phyloP scores from a whole-genome alignment of 2,329 filamentous ascomycete species.

The Neodidymelliopsis sp. region DNA sequence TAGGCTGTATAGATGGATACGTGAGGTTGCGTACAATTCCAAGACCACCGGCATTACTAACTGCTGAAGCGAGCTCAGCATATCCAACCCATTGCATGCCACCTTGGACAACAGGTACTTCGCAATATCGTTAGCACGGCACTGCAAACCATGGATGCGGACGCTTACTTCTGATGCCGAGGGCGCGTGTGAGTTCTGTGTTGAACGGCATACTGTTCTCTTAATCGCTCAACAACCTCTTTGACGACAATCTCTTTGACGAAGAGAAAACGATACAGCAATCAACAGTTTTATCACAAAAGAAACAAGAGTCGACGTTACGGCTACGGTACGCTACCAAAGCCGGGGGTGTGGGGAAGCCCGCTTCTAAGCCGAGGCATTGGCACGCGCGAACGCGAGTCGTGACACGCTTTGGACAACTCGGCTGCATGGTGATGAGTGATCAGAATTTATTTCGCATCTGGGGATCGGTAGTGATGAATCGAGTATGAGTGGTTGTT shows the following conservation, averaged over 20 bases:
- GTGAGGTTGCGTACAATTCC: slow-evolving; percentile 63
- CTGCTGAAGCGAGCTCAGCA: slow-evolving; percentile 77
- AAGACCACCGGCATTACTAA: slow-evolving; percentile 72
- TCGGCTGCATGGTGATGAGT: too few species aligned
- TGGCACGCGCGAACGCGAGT: too few species aligned
- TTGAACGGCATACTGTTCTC: slow-evolving; percentile 65
- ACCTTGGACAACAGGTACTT: slow-evolving; percentile 83
- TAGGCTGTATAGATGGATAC: not conserved
- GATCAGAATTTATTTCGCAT: too few species aligned
- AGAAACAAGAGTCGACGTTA: too few species aligned
- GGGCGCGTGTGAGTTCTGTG: slow-evolving; percentile 67
- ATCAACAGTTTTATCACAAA: too few species aligned
- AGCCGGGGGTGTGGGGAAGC: too few species aligned
- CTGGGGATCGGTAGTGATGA: too few species aligned
- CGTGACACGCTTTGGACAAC: too few species aligned
- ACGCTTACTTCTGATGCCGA: slow-evolving; percentile 61
- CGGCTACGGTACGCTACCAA: too few species aligned
- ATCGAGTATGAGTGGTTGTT: too few species aligned
- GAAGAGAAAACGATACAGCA: not conserved
- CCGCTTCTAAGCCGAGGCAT: too few species aligned
- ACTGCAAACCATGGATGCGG: not conserved
- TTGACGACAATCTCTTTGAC: too few species aligned
- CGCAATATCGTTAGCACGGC: slow-evolving; percentile 52
- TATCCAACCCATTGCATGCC: slow-evolving; percentile 90
- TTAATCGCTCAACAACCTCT: slow-evolving; percentile 36